Evolutionary conservation across 2,329 filamentous ascomycete genomes (phyloP).

Genomic region (Pseudogymnoascus sp.): DNA sequence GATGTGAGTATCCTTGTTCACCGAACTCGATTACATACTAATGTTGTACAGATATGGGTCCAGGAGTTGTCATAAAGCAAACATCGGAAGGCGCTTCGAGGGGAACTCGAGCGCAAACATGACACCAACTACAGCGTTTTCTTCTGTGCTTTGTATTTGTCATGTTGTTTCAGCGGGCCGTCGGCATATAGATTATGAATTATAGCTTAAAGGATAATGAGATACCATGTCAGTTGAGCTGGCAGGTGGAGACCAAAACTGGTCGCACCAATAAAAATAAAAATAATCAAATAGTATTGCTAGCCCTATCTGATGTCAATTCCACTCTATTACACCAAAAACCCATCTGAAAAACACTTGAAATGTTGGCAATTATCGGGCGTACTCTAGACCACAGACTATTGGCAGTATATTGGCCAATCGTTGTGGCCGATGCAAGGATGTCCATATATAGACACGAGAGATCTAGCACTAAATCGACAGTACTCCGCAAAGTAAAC

Average conservation of each 20-base stretch:
- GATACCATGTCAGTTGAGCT: conserved; percentile 2
- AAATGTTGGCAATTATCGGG: not conserved
- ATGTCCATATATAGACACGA: conserved; percentile 8
- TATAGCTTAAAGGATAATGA: conserved; percentile 4
- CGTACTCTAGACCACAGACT: not conserved
- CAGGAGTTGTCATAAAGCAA: conserved; percentile 2
- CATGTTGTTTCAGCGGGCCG: conserved; percentile 3
- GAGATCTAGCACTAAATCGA: not conserved
- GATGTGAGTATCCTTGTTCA: conserved; percentile 59
- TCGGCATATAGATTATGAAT: conserved; percentile 5
- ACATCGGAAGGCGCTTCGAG: not conserved
- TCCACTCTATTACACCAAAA: not conserved
- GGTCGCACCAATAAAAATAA: not conserved
- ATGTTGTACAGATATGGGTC: conserved; percentile 3
- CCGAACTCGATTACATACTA: not conserved
- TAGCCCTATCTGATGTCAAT: not conserved
- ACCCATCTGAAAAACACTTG: not conserved
- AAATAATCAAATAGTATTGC: not conserved
- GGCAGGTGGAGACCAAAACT: not conserved
- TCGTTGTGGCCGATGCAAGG: not conserved
- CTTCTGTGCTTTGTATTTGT: not conserved
- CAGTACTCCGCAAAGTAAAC: conserved; percentile 2
- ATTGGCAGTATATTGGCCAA: not conserved
- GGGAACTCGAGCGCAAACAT: conserved; percentile 1
- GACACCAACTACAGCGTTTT: not conserved